These are phyloP conservation scores for Penicillium psychrosexuale DNA, from an alignment of 2,329 filamentous ascomycete genomes.

Conservation along the genomic window DNA sequence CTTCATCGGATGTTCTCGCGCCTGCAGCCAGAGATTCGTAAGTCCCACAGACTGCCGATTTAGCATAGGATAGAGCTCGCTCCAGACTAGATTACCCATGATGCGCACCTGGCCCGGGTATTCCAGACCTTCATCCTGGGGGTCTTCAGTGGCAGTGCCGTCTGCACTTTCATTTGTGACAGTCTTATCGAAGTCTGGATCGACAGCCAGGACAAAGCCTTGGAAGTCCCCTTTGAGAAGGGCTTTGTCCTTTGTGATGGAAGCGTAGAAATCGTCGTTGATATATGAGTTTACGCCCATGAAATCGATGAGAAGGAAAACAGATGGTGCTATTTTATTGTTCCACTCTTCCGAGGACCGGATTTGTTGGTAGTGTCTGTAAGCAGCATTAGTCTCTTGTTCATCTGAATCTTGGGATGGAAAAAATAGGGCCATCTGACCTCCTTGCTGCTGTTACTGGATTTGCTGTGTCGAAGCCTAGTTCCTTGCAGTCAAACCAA, in stretches of 20 bases:
- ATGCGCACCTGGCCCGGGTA: conserved; percentile 23
- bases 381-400: neutral
- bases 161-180: neutral
- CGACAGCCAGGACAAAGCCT: conserved; percentile 20
- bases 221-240: conserved; percentile 10
- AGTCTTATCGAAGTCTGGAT: conserved; percentile 12
- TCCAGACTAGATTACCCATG: conserved; percentile 24
- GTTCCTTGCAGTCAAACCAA: conserved; percentile 20
- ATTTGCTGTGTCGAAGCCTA: conserved; percentile 8
- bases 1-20: conserved; percentile 20
- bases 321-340: neutral
- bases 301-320: conserved; percentile 10
- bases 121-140: neutral
- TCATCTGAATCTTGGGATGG: neutral
- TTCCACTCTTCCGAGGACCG: conserved; percentile 2
- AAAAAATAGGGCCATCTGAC: neutral
- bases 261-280: neutral
- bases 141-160: neutral
- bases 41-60: conserved; percentile 8
- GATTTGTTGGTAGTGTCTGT: conserved; percentile 12
- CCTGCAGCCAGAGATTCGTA: conserved; percentile 20
- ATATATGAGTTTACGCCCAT: conserved; percentile 1
- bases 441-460: neutral
- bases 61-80: conserved; percentile 20
- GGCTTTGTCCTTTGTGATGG: conserved; percentile 1